Base-by-base conservation (phyloP, 2,329 filamentous ascomycete species). In the Reticulascus tulasneorum region DNA sequence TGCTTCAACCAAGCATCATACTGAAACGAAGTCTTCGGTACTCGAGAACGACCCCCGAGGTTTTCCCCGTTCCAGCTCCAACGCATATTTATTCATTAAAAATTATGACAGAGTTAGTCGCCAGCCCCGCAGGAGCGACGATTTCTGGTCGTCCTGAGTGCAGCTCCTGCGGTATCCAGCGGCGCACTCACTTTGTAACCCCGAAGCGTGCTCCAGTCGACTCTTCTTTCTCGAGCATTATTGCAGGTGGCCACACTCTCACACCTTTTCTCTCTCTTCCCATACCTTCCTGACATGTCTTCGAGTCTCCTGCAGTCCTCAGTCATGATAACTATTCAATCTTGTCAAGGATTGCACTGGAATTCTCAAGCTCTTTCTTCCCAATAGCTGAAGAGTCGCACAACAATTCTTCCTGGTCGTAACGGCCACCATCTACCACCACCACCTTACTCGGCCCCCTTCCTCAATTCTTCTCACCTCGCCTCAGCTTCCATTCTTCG, bases 401-500 rank as follows among this genome's bases (percentile, higher is more conserved):
- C 33, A 33, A 29, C 41, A 37, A 41, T 44, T 44, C 43, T 38
- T 46, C 37, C 30, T 13, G 26, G 27, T 18, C 30, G 21, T 35
- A 18, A 13, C 35, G 38, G 35, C 39, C 31, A 32, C 35, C 38
- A 27, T 35, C 38, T 23, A 33, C 33, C 25, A 42, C 35, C 36
- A 38, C 38, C 34, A 35, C 42, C 30, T 27, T 33, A 23, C 40
- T 38, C 41, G 29, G 24, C 35, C 34, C 39, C 29, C 35, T 51
- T 31, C 47, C 47, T 54, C 47, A 52, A 51, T 48, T 53, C 45
- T 51, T 48, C 52, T 60, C 54, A 46, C 42, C 42, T 47, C 42
- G 44, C 44, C 23, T 19, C 44, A 35, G 29, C 45, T 32, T 32
- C 31, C 33, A 38, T 43, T 44, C 49, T 48, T 45, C 53, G 36